Base-by-base conservation (phyloP, 352 stramenopile species). In the Phytophthora pinifolia region DNA sequence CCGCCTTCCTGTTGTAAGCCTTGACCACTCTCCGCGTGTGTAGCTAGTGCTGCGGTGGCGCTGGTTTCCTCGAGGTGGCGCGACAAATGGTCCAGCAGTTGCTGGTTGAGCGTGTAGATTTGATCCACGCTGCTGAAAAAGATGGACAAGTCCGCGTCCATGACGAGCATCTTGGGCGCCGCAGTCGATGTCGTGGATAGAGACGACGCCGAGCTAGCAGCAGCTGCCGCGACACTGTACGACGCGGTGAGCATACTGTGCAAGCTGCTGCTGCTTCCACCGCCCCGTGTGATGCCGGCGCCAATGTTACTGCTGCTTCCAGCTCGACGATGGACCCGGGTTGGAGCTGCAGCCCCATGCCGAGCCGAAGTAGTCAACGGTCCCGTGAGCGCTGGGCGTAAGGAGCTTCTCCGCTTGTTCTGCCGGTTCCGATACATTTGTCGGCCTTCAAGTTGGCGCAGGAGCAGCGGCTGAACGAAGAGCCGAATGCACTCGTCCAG, bases 41-140 rank as follows among this genome's bases (percentile, higher is more conserved):
- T 58, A 59, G 27, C 46, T 59, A 52, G 71, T 51, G 12, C 8
- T 25, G 61, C 46, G 9, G 48, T 57, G 0, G 58, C 47, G 18
- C 69, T 73, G 8, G 76, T 81, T 52, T 95, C 85, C 14, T 88
- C 69, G 4, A 93, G 55, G 49, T 95, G 85, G 3, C 79, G 76
- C 15, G 76, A 86, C 14, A 95, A 72, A 58, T 93, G 85, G 15
- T 95, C 83, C n/a, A 95, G 55, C 6, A 95, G 61, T 55, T 95
- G 85, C 60, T 95, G 85, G 38, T 95, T 95, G 2, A 95, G 65
- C 9, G 83, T 95, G 50, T 82, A 93, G 44, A 95, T 91, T 48
- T 95, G 83, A 38, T 93, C 83, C 14, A 95, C 85, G 42, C 83
- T 93, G 66, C 70, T 92, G 51, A 95, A 95, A 47, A 95, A 95